These are phyloP conservation scores for Rauvolfia tetraphylla DNA, from an alignment of 257 asterid genomes.

Conservation along the genomic window DNA sequence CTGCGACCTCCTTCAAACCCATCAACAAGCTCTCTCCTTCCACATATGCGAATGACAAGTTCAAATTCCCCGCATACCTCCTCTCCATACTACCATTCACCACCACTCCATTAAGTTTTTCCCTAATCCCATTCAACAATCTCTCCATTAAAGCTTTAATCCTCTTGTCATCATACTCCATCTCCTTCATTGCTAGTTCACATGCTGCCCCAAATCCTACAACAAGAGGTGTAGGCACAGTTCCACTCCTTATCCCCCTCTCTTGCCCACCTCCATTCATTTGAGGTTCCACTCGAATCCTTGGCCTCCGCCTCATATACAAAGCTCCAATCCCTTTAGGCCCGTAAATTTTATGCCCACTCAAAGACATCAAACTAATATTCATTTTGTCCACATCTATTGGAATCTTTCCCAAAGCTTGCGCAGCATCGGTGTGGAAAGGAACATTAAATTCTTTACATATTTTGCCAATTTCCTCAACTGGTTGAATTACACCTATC, in stretches of 20 bases:
- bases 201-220: conserved; percentile 97
- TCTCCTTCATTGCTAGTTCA: conserved; percentile 85
- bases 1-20: conserved; percentile 99
- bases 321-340: conserved; percentile 93
- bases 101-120: conserved; percentile 69
- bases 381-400: conserved; percentile 90
- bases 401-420: conserved; percentile 81
- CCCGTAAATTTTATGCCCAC: conserved; percentile 96
- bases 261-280: conserved; percentile 99
- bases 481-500: conserved; percentile 93
- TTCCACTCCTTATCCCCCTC: conserved; percentile 97
- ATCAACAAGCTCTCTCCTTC: conserved; percentile 98
- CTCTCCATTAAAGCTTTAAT: conserved; percentile 58
- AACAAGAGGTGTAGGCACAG: conserved; percentile 88
- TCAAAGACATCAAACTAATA: conserved; percentile 87
- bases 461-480: conserved; percentile 80
- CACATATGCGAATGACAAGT: conserved; percentile 87
- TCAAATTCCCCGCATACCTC: conserved; percentile 83
- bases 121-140: conserved; percentile 64
- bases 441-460: conserved; percentile 80
- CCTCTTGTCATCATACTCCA: conserved; percentile 82
- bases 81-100: conserved; percentile 91
- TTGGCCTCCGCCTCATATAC: conserved; percentile 90
- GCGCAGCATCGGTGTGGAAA: conserved; percentile 93
- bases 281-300: conserved; percentile 92